Base-by-base conservation (phyloP, 2,329 filamentous ascomycete genomes). In the Gliomastix tumulicola region DNA sequence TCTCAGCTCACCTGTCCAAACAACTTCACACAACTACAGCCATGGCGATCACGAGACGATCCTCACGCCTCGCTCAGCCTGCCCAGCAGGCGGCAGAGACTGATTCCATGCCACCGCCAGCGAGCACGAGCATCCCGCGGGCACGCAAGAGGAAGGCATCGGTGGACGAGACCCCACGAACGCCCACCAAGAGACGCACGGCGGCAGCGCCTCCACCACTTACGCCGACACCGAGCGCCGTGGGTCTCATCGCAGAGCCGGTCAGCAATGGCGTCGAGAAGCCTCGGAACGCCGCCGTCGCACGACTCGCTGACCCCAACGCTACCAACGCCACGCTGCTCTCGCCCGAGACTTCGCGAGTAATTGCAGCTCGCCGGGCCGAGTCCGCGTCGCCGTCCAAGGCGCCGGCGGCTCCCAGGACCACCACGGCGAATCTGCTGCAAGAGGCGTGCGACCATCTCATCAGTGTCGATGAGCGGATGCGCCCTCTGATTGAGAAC, bases 401-500 rank as follows among this genome's bases (percentile, higher is more conserved):
- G 49, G 51, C 39, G 44, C 45, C 46, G 5, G 43, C n/a, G 3
- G 16, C 44, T 8, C 37, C 25, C 6, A 48, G 37, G 13, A 71
- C 72, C 2, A 84, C 83, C n/a, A 85, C 82, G 6, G 75, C 74
- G 15, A 85, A 74, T 35, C 61, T 96, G 13, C 71, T 97, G 3
- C 71, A 84, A 30, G 74, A 88, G 50, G 90, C 88, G 4, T 77
- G 82, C 44, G 75, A 74, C 8, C 82, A 94, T 59, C 67, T 97
- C 7, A 71, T 89, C 46, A 68, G 67, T 13, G 72, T 84, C 6
- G 89, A 96, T 48, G 66, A 79, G 9, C 80, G 80, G 23, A 74
- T 96, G 54, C 74, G 77, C 49, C 67, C 74, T 0, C 59, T 95
- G 15, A 77, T 96, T 34, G 79, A 85, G 39, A 75, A 77, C 39